phyloP scores from a whole-genome alignment of 2,329 filamentous ascomycete species.

The Aureobasidium sp. region DNA sequence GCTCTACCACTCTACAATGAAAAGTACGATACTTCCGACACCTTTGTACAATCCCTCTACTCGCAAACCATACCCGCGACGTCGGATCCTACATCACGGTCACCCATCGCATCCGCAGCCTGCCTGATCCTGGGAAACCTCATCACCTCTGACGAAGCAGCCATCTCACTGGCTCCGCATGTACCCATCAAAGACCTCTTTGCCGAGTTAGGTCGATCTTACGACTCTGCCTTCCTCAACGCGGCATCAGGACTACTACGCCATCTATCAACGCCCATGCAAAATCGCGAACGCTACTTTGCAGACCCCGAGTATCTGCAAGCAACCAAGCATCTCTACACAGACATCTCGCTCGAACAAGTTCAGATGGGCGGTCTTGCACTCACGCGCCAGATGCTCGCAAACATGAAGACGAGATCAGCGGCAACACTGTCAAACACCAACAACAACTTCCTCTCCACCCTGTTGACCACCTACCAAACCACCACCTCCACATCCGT shows the following conservation, averaged over 20 bases:
- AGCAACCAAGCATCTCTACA: background rate
- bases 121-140: conserved; percentile 15
- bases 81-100: background rate
- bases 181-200: conserved; percentile 11
- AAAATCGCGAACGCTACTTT: conserved; percentile 10
- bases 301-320: conserved; percentile 1
- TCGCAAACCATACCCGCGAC: background rate
- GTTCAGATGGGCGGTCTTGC: conserved; percentile 13
- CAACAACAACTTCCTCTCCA: background rate
- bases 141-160: conserved; percentile 3
- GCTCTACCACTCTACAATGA: conserved; percentile 5
- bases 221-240: conserved; percentile 13
- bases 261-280: conserved; percentile 11
- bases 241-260: conserved; percentile 14
- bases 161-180: conserved; percentile 6
- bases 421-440: background rate
- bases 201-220: background rate
- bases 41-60: conserved; percentile 10
- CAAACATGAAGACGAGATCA: conserved; percentile 4
- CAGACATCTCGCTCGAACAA: conserved; percentile 5
- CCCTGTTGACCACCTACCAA: background rate
- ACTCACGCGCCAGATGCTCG: conserved; percentile 12
- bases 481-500: background rate
- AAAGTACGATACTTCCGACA: background rate
- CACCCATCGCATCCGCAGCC: conserved; percentile 4